Evolutionary conservation across 2,329 filamentous ascomycete genomes (phyloP), one percentile per base, ranked within the genome.

Genomic region (Xylariaceae sp.): DNA sequence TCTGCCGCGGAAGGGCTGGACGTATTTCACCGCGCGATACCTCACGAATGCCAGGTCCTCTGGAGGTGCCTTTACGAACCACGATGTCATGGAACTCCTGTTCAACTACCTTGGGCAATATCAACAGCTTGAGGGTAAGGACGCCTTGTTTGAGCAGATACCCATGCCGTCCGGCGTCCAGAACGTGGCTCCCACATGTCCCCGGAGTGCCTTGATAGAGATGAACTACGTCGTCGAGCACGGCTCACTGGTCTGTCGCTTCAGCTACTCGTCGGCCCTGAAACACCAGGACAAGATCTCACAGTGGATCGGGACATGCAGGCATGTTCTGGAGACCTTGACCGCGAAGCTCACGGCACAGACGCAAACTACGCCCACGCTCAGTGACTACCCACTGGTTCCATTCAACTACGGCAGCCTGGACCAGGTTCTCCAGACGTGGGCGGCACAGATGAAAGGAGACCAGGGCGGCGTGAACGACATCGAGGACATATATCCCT

Each of bases 1-100:
- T 14, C 22, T 29, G 4, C 35, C 31, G 13, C 22, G 11, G 2
- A 37, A 33, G 25, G 35, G 35, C 18, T 33, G 30, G 31, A 17
- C 26, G 17, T 23, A 33, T 12, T 37, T 30, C 21, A 23, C 8
- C 21, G 21, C 21, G 21, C 21, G 21, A 23, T 23, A 23, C 21
- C 12, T 23, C 8, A 23, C 7, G 7, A 12, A 23, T 7, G 8
- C 7, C 21, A 12, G 21, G 21, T n/a, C n/a, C 21, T 7, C 8
- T 7, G 12, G 21, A 7, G 21, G 21, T 23, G 12, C 21, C 21
- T 7, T 23, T 33, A n/a, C 4, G n/a, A n/a, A n/a, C n/a, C 19
- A 26, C 7, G 5, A 12, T 13, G 2, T 21, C n/a, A 31, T 2
- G 22, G 35, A 37, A 12, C 10, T 37, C 3, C 30, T 27, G n/a